phyloP scores from a whole-genome alignment of 768 basidiomycete species.

The Amanita molliuscula region DNA sequence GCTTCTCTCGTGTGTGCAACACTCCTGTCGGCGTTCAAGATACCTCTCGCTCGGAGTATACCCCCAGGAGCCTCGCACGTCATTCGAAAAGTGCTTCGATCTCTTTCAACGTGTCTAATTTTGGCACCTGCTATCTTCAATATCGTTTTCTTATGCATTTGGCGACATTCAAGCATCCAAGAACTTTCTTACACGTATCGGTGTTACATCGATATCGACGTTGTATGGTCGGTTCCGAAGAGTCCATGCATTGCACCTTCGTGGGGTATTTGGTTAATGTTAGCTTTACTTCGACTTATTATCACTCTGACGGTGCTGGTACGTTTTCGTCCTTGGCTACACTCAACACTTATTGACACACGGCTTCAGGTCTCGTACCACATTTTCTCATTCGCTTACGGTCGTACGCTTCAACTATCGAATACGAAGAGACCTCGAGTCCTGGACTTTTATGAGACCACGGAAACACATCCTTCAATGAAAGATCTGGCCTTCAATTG shows the following conservation, averaged over 20 bases:
- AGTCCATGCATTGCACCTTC: constrained; percentile 20
- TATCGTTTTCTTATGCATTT: constrained; percentile 40
- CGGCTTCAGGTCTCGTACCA: constrained; percentile 18
- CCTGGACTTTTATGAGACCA: background rate
- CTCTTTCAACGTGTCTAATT: constrained; percentile 34
- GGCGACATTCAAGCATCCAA: constrained; percentile 31
- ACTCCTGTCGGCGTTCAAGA: constrained; percentile 29
- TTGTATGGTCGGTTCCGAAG: constrained; percentile 44
- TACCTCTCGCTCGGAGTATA: constrained; percentile 21
- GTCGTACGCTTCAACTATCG: constrained; percentile 12
- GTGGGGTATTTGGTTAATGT: constrained; percentile 46
- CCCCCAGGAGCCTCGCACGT: constrained; percentile 20
- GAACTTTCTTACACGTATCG: constrained; percentile 28
- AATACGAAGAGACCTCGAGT: background rate
- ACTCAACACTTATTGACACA: constrained; percentile 2
- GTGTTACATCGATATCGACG: constrained; percentile 59
- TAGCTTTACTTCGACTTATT: constrained; percentile 40
- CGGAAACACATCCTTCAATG: background rate
- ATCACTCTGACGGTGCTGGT: constrained; percentile 46
- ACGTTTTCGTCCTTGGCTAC: constrained; percentile 17
- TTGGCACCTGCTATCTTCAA: constrained; percentile 45
- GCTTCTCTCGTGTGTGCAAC: constrained; percentile 26
- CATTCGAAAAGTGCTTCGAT: constrained; percentile 24
- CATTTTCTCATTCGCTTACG: constrained; percentile 16
- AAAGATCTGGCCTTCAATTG: background rate